Evolutionary conservation across 345 rosid genomes (phyloP).

Genomic region (Salix caprea): DNA sequence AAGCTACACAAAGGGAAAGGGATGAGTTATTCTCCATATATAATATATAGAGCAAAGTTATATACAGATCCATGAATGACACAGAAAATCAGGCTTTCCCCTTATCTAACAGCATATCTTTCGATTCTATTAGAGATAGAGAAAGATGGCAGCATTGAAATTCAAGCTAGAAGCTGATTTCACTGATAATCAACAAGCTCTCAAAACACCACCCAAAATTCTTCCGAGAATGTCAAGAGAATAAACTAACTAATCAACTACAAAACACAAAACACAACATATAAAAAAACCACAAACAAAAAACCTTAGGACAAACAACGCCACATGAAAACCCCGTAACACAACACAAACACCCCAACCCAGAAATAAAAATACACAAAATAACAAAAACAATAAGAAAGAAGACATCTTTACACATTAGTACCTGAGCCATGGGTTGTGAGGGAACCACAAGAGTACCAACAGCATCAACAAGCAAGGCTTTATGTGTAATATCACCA

Average conservation of each 20-base stretch:
- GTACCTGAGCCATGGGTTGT: constrained; percentile 96
- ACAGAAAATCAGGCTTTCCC: not conserved
- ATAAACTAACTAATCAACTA: not conserved
- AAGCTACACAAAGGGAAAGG: not conserved
- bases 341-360: not conserved
- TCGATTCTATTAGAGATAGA: not conserved
- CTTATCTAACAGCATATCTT: not conserved
- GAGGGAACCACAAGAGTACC: constrained; percentile 93
- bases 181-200: not conserved
- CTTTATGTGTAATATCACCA: constrained; percentile 80
- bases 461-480: constrained; percentile 86
- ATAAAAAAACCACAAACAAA: not conserved
- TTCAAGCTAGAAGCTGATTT: not conserved
- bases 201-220: not conserved
- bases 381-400: not conserved
- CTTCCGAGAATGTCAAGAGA: not conserved
- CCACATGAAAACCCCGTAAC: not conserved
- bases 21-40: not conserved
- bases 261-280: not conserved
- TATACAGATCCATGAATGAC: not conserved
- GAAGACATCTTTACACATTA: no score
- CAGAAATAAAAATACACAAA: not conserved
- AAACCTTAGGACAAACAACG: not conserved
- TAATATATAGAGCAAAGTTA: not conserved
- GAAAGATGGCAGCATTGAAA: not conserved